phyloP scores from a whole-genome alignment of 2,329 filamentous ascomycete genomes.

The Alternaria gansuensis region DNA sequence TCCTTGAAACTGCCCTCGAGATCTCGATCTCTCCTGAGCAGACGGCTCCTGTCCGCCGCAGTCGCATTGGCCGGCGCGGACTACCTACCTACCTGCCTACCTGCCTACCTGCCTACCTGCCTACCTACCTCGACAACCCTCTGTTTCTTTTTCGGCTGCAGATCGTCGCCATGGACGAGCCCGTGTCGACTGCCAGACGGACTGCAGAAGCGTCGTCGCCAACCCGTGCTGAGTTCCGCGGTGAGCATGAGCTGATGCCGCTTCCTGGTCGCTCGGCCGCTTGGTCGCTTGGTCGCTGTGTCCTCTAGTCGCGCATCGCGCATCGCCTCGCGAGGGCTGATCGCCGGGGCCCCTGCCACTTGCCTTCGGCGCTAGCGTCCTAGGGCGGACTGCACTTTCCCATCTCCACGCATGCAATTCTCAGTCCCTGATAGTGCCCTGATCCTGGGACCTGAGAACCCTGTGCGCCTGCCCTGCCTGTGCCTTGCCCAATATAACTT shows the following conservation, averaged over 20 bases:
- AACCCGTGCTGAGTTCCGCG: conserved; percentile 1
- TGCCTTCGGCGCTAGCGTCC: conserved; percentile 17
- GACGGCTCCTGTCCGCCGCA: conserved; percentile 25
- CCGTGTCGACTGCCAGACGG: conserved; percentile 7
- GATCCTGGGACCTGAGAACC: conserved; percentile 24
- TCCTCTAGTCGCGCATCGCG: background rate
- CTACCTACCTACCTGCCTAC: background rate
- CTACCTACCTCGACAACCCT: background rate
- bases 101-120: too few species aligned
- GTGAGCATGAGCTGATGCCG: conserved; percentile 12
- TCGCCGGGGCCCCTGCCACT: conserved; percentile 30
- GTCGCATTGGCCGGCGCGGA: conserved; percentile 20
- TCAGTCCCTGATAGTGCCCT: conserved; percentile 29
- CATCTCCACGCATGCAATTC: conserved; percentile 28
- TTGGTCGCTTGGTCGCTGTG: background rate
- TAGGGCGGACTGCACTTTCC: conserved; percentile 23
- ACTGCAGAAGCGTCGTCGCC: conserved; percentile 13
- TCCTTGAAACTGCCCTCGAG: conserved; percentile 12
- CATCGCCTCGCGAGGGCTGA: conserved; percentile 19
- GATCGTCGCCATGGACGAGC: background rate
- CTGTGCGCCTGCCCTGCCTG: conserved; percentile 28
- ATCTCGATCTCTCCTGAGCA: conserved; percentile 24
- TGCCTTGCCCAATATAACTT: conserved; percentile 34
- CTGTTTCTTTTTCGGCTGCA: conserved; percentile 14
- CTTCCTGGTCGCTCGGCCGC: conserved; percentile 6